Evolutionary conservation across 2,329 filamentous ascomycete species (phyloP), one percentile per base, ranked within the genome.

Genomic region (Aspergillus sp.): DNA sequence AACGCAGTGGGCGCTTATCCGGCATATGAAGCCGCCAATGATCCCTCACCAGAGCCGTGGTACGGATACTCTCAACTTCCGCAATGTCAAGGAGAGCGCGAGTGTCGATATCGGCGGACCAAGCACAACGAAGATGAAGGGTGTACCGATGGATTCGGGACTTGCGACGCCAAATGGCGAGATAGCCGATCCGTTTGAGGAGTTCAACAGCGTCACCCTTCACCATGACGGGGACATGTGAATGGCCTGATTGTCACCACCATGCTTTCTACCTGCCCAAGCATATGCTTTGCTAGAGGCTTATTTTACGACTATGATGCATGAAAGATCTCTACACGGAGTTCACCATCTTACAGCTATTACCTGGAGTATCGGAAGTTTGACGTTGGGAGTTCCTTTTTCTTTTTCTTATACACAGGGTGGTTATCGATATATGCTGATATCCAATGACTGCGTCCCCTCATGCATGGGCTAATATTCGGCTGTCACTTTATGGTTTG

Each of bases 21-120:
- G 95, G 57, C 95, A 99, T 77, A 95, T 93, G 90, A 98, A 97
- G 77, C 95, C 95, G 32, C 95, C 95, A 1, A 99, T 99, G 79
- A 89, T 98, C 47, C 95, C 95, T 9, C 89, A 96, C 70, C 90
- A 94, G 74, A 92, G 92, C 57, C 89, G 91, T 58, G 95, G 91
- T 50, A 89, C 95, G 67, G 95, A 99, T 76, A 97, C 95, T 0
- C 83, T 97, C 72, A 99, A 99, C 78, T 99, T 99, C 84, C 87
- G 95, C 66, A 97, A 96, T 70, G 93, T 99, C 60, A 99, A 98
- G 80, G 95, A 99, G 78, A 96, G 91, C 70, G 91, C 94, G 70
- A 97, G 92, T 73, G 91, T 98, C 53, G 95, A 99, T 76, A 82
- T 79, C 54, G 76, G 78, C 21, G 74, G 41, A 21, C 19, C 41